Conservation (phyloP, 768 basidiomycete genomes). For the Mycena latifolia region DNA sequence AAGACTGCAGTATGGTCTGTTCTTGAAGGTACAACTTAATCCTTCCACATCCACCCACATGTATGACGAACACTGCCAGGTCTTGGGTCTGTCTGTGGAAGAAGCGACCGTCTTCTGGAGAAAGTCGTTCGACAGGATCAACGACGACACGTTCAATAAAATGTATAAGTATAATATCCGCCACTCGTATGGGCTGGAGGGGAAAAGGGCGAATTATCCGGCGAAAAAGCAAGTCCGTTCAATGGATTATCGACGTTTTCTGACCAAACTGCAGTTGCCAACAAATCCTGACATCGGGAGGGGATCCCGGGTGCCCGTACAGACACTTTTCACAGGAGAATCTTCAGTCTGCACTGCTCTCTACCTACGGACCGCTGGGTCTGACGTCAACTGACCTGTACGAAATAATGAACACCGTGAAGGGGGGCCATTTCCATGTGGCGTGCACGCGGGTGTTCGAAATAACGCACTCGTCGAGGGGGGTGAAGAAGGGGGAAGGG, state of each 20-base stretch:
- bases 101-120: slow-evolving; percentile 96
- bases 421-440: slow-evolving; percentile 88
- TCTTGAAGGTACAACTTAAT: slow-evolving; percentile 82
- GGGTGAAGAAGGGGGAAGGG: slow-evolving; percentile 92
- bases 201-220: slow-evolving; percentile 93
- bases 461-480: slow-evolving; percentile 80
- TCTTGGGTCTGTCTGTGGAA: slow-evolving; percentile 92
- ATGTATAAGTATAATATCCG: slow-evolving; percentile 98
- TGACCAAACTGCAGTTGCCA: slow-evolving; percentile 74
- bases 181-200: slow-evolving; percentile 94
- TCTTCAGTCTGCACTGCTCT: slow-evolving; percentile 79
- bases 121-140: slow-evolving; percentile 82
- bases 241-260: background rate
- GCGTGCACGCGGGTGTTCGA: slow-evolving; percentile 98
- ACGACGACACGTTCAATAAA: slow-evolving; percentile 98
- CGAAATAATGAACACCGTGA: slow-evolving; percentile 87
- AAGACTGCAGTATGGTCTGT: slow-evolving; percentile 90
- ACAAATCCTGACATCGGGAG: slow-evolving; percentile 80
- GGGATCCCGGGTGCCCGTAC: slow-evolving; percentile 94
- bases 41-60: background rate
- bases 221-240: slow-evolving; percentile 78
- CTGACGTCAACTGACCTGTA: slow-evolving; percentile 77
- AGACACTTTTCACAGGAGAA: slow-evolving; percentile 89
- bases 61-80: slow-evolving; percentile 57
- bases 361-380: slow-evolving; percentile 74